Evolutionary conservation across 345 rosid species (phyloP).

Genomic region (Syzygium aromaticum): DNA sequence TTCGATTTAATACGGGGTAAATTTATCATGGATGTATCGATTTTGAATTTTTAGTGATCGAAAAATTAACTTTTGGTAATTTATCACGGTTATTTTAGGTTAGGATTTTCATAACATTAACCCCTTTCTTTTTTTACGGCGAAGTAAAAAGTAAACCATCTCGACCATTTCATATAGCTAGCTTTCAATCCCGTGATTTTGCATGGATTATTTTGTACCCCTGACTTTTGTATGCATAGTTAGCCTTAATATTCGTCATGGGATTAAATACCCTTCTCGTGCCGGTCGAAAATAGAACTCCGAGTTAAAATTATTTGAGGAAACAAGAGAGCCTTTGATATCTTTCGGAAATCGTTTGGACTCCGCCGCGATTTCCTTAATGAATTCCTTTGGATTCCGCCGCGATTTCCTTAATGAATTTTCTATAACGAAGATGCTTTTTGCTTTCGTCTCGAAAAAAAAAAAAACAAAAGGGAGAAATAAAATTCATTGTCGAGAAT

Average conservation of each 20-base stretch:
- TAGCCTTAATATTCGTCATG: too few relatives aligned
- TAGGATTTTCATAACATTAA: too few relatives aligned
- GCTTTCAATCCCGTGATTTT: not conserved
- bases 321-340: not conserved
- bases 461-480: not conserved
- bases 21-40: too few relatives aligned
- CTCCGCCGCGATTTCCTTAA: accelerated
- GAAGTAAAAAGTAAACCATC: not conserved
- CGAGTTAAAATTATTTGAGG: not conserved
- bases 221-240: too few relatives aligned
- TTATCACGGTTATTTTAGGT: too few relatives aligned
- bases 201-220: not conserved
- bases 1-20: too few relatives aligned
- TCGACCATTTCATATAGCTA: not conserved
- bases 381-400: not conserved
- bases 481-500: not conserved
- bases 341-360: accelerated
- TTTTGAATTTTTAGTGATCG: too few relatives aligned
- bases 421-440: not conserved
- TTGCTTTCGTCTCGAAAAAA: not conserved
- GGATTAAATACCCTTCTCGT: too few relatives aligned
- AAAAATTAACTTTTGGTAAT: too few relatives aligned
- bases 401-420: accelerated
- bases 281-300: too few relatives aligned
- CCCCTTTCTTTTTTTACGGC: not conserved